Base-by-base conservation (phyloP, 2,329 filamentous ascomycete species). In the Fusarium pseudoanthophilum region DNA sequence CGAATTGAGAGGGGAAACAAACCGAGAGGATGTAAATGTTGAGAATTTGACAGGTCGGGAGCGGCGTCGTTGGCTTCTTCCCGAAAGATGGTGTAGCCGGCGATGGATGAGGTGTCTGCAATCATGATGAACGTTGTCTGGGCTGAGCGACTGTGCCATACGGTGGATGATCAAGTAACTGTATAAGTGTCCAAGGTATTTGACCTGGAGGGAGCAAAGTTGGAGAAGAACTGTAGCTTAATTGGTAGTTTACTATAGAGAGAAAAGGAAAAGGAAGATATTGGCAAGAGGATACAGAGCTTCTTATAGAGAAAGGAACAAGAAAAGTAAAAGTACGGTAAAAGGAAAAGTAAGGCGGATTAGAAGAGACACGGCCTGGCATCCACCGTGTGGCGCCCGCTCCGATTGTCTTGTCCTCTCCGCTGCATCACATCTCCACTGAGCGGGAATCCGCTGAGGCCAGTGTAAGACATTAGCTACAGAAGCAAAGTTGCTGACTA, bases 11-110 rank as follows among this genome's bases (percentile, higher is more conserved):
- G 15, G 36, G 36, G 9, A 21, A n/a, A 61, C 57, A 16, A 66
- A 82, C 81, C 82, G 43, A 85, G 79, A 70, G 83, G 83, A 75
- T 85, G 83, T 21, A 77, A 74, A 46, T 78, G 74, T 67, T 72
- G 77, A 64, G 77, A 76, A 61, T 78, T 79, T 68, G 80, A 75
- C 55, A 78, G 70, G 60, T 82, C 78, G 69, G 80, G 80, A 78
- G 79, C 79, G 74, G 79, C 78, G 68, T 80, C 81, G 78, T 74
- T 81, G 78, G 80, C 75, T 77, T 83, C 83, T 75, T 84, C 83
- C 78, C 83, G 84, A 77, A 81, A 84, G 70, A 85, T 83, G 67
- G 82, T 84, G 80, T 85, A 85, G 58, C 84, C 84, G 74, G 84
- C 78, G 78, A 85, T 83, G 71, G 82, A 81, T 69, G 80, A 79